phyloP scores from a whole-genome alignment of 2,329 filamentous ascomycete genomes.

The Paraphaeosphaeria minitans region DNA sequence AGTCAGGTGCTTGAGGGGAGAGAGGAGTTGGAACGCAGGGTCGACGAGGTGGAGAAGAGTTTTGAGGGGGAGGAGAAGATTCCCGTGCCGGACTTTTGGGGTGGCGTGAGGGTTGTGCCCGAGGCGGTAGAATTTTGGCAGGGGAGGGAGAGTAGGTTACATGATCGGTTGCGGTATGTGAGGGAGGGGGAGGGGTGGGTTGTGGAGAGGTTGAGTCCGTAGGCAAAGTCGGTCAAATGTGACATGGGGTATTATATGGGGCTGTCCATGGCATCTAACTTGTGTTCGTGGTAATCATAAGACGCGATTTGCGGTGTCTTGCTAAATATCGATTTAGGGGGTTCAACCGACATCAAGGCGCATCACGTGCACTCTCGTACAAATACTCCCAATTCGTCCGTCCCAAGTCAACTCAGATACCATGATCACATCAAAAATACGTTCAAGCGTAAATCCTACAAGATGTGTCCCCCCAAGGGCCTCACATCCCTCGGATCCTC shows the following conservation, averaged over 20 bases:
- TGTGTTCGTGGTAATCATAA: background rate
- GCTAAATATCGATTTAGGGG: too few species aligned
- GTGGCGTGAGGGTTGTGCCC: slow-evolving; percentile 83
- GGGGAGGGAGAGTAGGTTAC: slow-evolving; percentile 84
- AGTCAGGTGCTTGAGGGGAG: slow-evolving; percentile 75
- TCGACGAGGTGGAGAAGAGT: slow-evolving; percentile 73
- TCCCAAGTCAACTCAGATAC: too few species aligned
- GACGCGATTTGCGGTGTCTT: background rate
- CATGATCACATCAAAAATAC: too few species aligned
- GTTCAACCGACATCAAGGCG: background rate
- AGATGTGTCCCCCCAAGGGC: slow-evolving; percentile 8
- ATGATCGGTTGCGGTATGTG: slow-evolving; percentile 90
- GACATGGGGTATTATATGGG: background rate
- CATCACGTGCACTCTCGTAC: background rate
- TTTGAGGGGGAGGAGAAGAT: slow-evolving; percentile 81
- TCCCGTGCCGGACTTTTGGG: slow-evolving; percentile 93
- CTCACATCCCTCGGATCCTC: background rate
- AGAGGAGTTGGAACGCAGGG: slow-evolving; percentile 74
- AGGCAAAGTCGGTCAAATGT: slow-evolving; percentile 11
- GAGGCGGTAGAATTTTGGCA: slow-evolving; percentile 95
- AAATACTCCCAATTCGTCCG: background rate
- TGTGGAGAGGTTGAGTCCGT: slow-evolving; percentile 77
- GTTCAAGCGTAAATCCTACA: background rate
- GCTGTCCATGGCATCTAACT: background rate
- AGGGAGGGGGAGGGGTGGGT: slow-evolving; percentile 64